Conservation (phyloP, 352 stramenopile genomes). For the Globisporangium okanoganense region DNA sequence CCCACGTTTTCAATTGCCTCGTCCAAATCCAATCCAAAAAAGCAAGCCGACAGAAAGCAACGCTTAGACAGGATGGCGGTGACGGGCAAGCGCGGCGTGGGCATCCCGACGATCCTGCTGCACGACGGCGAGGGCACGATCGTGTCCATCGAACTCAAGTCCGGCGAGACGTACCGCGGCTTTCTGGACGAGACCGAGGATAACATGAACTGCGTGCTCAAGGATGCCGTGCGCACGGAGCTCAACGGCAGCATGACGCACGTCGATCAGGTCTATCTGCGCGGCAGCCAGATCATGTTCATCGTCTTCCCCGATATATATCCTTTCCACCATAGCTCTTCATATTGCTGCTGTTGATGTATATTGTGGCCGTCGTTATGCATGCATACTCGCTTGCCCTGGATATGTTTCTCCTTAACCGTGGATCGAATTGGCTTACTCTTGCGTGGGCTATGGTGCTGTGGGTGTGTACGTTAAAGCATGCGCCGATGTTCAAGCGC, state of each 20-base stretch:
- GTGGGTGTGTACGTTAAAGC: conserved; percentile 60
- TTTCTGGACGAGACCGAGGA: conserved; percentile 86
- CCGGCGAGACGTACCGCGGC: conserved; percentile 79
- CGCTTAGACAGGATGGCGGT: conserved; percentile 53
- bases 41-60: background rate
- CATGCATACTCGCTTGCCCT: conserved; percentile 18
- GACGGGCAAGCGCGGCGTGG: conserved; percentile 80
- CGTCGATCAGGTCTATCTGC: conserved; percentile 82
- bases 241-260: conserved; percentile 76
- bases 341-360: conserved; percentile 3
- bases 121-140: conserved; percentile 86
- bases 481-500: conserved; percentile 86
- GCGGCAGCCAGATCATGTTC: conserved; percentile 84
- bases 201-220: conserved; percentile 91
- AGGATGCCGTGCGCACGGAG: conserved; percentile 80
- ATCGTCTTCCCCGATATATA: conserved; percentile 90
- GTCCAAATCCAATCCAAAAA: conserved; percentile 3
- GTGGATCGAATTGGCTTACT: conserved; percentile 3
- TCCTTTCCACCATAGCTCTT: conserved; percentile 33
- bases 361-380: background rate
- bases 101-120: conserved; percentile 82
- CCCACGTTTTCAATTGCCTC: background rate
- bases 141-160: conserved; percentile 87
- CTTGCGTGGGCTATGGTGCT: conserved; percentile 16
- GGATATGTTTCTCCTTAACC: conserved; percentile 26